Conservation (phyloP, 768 basidiomycete genomes). For the Pisolithus tinctorius region DNA sequence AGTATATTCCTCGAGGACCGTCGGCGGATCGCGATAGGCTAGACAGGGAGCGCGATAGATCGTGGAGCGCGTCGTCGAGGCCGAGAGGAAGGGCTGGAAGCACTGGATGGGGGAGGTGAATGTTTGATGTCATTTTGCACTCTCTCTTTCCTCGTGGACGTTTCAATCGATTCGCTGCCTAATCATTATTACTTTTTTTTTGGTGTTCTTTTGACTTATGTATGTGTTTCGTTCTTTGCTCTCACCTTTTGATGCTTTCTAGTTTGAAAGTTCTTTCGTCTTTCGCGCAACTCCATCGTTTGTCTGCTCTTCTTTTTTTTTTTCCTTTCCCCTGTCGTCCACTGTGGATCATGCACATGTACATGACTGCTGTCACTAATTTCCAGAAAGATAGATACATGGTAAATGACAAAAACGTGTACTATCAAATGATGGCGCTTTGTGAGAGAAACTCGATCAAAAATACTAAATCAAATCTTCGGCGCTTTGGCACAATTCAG, state of each 20-base stretch:
- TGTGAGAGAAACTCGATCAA: too few relatives aligned
- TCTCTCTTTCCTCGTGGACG: neutral
- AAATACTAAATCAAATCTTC: too few relatives aligned
- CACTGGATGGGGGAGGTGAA: conserved; percentile 30
- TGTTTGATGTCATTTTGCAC: neutral
- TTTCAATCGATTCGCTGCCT: conserved; percentile 6
- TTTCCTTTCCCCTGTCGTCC: neutral
- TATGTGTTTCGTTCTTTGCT: conserved; percentile 3
- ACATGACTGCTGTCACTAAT: neutral
- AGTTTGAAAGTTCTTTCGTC: neutral
- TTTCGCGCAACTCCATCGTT: neutral
- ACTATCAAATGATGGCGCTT: neutral
- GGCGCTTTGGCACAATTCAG: too few relatives aligned
- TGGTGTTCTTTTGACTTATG: neutral
- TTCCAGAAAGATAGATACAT: neutral
- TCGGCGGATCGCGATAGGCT: conserved; percentile 44
- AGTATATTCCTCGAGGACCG: conserved; percentile 42
- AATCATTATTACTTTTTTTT: conserved; percentile 30
- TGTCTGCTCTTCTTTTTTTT: neutral
- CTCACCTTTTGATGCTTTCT: conserved; percentile 1
- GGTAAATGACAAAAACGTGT: neutral
- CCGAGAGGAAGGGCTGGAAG: conserved; percentile 30
- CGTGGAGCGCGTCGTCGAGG: conserved; percentile 21
- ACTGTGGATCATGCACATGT: neutral
- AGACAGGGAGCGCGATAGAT: conserved; percentile 41